Conservation (phyloP, 176 grass and related monocot genomes). For the Aegilops bicornis region DNA sequence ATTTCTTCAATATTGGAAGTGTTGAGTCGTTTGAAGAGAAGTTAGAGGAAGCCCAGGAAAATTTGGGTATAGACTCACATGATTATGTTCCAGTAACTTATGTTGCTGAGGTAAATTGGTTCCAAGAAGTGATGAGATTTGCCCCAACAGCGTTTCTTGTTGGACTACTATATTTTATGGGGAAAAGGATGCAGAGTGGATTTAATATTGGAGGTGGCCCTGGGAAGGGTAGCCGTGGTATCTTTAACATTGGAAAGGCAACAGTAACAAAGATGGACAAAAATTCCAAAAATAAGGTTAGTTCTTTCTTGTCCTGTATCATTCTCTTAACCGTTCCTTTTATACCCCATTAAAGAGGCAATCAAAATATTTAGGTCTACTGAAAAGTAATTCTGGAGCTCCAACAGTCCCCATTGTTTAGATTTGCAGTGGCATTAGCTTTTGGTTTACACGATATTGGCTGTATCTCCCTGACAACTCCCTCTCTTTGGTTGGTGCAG, state of each 20-base stretch:
- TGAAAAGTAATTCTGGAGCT: slow-evolving; percentile 2
- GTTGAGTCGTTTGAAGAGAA: slow-evolving; percentile 98
- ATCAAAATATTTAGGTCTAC: neutral
- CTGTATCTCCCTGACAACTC: neutral
- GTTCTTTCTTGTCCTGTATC: neutral
- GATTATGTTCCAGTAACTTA: slow-evolving; percentile 95
- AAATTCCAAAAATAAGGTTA: slow-evolving; percentile 99
- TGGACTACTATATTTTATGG: slow-evolving; percentile 85
- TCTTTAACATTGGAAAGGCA: slow-evolving; percentile 98
- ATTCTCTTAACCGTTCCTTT: neutral
- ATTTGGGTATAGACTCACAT: slow-evolving; percentile 82
- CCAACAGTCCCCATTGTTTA: neutral
- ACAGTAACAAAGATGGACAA: slow-evolving; percentile 92
- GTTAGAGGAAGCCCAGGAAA: slow-evolving; percentile 92
- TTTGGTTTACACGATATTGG: neutral
- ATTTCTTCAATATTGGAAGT: slow-evolving; percentile 97
- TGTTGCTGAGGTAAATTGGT: slow-evolving; percentile 80
- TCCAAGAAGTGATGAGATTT: slow-evolving; percentile 86
- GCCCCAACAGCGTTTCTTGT: slow-evolving; percentile 80
- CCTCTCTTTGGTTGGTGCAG: slow-evolving; percentile 41
- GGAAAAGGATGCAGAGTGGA: slow-evolving; percentile 90
- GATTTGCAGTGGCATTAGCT: neutral
- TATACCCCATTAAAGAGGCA: neutral
- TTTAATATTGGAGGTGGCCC: slow-evolving; percentile 87
- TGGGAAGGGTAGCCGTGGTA: slow-evolving; percentile 73